Base-by-base conservation (phyloP, 306 rosid genomes). In the Malus sylvestris region DNA sequence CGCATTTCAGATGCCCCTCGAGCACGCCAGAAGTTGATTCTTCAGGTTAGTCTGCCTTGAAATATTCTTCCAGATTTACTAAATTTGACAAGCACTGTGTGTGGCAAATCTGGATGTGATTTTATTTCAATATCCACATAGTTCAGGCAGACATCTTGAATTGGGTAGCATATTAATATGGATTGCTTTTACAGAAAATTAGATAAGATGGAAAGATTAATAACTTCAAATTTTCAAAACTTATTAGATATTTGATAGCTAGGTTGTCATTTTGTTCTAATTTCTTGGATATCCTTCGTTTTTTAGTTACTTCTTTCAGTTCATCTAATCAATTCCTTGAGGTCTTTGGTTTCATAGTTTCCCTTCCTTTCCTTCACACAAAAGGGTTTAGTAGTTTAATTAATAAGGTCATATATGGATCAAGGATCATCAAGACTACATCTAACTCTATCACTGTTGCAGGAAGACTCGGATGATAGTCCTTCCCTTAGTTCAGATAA, bases 381-480 rank as follows among this genome's bases (percentile, higher is more conserved):
- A 23, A 49, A 64, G 46, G 10, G 3, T 30, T 49, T 29, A 64
- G n/a, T 30, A 38, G 23, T 4, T 64, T 79, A 33, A 33, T 19
- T 64, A 19, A 15, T 49, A 6, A 61, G 76, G 6, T 55, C 45
- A 33, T 61, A 3, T 32, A 38, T 2, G 15, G 53, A 72, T 46
- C 49, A 11, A 3, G 55, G 27, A 49, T 53, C 29, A 30, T 67
- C 10, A n/a, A 45, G 68, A 62, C 63, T 22, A 16, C 25, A 49
- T 60, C 20, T 57, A 51, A 62, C 53, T 70, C 12, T 59, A n/a
- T n/a, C 35, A 22, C 19, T 64, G 74, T 22, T 65, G 55, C 69
- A 81, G 84, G 84, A 64, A 32, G 64, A 63, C 67, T 76, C 74
- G 19, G 81, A 71, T 32, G 84, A 76, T 16, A 55, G 55, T 53